These are phyloP conservation scores for Aspergillus wentii DNA, from an alignment of 495 filamentous ascomycete species.

Conservation along the genomic window DNA sequence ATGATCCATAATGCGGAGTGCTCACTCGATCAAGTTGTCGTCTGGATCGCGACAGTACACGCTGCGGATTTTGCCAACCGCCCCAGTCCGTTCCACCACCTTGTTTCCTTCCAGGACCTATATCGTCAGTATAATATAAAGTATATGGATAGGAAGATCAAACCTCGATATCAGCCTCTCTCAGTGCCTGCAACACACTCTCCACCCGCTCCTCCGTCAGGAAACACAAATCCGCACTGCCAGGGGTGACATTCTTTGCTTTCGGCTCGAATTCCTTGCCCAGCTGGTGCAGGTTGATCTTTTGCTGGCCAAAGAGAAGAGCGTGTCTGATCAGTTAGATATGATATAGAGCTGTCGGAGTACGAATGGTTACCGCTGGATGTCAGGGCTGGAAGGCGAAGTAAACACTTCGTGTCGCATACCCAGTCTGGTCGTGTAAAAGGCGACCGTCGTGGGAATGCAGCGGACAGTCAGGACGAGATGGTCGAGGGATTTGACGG, in stretches of 20 bases:
- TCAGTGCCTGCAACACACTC: constrained; percentile 25
- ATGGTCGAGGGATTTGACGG: constrained; percentile 45
- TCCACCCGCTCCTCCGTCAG: constrained; percentile 40
- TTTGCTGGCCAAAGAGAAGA: constrained; percentile 45
- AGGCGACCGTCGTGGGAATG: constrained; percentile 39
- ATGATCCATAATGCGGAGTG: too few species aligned
- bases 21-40: constrained; percentile 53
- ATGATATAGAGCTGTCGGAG: neutral
- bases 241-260: constrained; percentile 39
- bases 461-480: constrained; percentile 47
- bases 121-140: constrained; percentile 2
- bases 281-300: constrained; percentile 50
- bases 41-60: constrained; percentile 53
- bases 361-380: constrained; percentile 18
- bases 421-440: constrained; percentile 44
- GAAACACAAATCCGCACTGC: constrained; percentile 52
- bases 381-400: constrained; percentile 22
- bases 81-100: constrained; percentile 47
- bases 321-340: constrained; percentile 31
- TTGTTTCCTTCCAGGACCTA: constrained; percentile 36
- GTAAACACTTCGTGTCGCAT: constrained; percentile 45
- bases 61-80: constrained; percentile 44
- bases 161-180: constrained; percentile 35
- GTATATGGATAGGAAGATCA: too few species aligned
- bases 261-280: constrained; percentile 53